Evolutionary conservation across 345 rosid genomes (phyloP).

Genomic region (Nephelium lappaceum): DNA sequence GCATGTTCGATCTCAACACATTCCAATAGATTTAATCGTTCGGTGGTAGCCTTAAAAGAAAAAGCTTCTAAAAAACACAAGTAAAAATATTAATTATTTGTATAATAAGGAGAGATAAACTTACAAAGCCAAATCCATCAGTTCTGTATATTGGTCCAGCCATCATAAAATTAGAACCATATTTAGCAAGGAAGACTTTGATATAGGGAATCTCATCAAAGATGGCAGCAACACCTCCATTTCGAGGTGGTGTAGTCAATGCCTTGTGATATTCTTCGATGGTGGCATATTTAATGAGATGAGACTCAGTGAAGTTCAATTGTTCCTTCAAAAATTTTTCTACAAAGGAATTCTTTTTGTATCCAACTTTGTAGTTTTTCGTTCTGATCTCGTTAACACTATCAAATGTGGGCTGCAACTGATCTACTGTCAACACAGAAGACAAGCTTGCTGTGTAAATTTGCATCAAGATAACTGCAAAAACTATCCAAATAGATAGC

Average conservation of each 20-base stretch:
- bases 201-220: slow-evolving; percentile 26
- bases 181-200: slow-evolving; percentile 7
- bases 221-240: slow-evolving; percentile 24
- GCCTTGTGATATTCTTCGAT: neutral
- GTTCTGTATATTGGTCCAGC: slow-evolving; percentile 20
- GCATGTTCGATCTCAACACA: too few species aligned
- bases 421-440: slow-evolving; percentile 22
- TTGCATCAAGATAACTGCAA: slow-evolving; percentile 28
- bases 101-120: slow-evolving; percentile 4
- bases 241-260: neutral
- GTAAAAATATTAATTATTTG: too few species aligned
- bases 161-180: slow-evolving; percentile 7
- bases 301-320: neutral
- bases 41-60: too few species aligned
- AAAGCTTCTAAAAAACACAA: too few species aligned
- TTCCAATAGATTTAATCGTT: too few species aligned
- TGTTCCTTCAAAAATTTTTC: neutral
- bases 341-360: slow-evolving; percentile 12
- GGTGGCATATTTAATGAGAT: neutral
- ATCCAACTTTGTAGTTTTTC: slow-evolving; percentile 13
- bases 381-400: neutral
- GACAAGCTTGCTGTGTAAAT: slow-evolving; percentile 35
- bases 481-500: slow-evolving; percentile 29
- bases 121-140: slow-evolving; percentile 31
- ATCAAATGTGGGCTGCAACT: slow-evolving; percentile 19